These are phyloP conservation scores for Aristolochia californica DNA, from an alignment of 164 flowering plant species.

Conservation along the genomic window DNA sequence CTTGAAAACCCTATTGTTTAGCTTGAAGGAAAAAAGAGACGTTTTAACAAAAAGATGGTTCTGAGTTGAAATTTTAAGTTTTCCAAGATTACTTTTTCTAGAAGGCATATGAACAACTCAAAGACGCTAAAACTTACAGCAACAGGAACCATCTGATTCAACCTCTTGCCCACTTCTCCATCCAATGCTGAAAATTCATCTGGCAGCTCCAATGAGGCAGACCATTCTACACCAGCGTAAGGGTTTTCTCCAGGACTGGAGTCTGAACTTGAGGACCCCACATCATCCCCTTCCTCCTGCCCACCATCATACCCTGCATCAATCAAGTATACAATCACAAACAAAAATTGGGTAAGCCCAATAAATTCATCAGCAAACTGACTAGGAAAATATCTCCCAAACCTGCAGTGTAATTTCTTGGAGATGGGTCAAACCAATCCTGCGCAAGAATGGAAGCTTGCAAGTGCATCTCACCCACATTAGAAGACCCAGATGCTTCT, in stretches of 20 bases:
- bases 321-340: not conserved
- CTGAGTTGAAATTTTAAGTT: no score
- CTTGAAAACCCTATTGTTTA: no score
- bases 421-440: constrained; percentile 41
- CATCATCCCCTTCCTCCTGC: constrained; percentile 37
- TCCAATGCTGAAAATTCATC: constrained; percentile 51
- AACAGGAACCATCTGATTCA: constrained; percentile 63
- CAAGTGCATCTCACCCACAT: constrained; percentile 28
- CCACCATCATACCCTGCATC: constrained; percentile 35
- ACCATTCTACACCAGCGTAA: constrained; percentile 47
- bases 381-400: not conserved
- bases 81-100: no score
- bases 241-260: constrained; percentile 50
- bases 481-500: constrained; percentile 38
- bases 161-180: constrained; percentile 71
- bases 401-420: constrained; percentile 32
- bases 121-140: constrained; percentile 46
- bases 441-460: constrained; percentile 36
- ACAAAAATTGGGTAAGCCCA: not conserved
- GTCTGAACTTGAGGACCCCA: constrained; percentile 37
- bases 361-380: no score
- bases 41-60: no score
- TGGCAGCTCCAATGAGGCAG: constrained; percentile 34
- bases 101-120: no score
- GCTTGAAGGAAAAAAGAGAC: no score